phyloP scores from a whole-genome alignment of 129 eudicot genomes.

The Artemisia annua region DNA sequence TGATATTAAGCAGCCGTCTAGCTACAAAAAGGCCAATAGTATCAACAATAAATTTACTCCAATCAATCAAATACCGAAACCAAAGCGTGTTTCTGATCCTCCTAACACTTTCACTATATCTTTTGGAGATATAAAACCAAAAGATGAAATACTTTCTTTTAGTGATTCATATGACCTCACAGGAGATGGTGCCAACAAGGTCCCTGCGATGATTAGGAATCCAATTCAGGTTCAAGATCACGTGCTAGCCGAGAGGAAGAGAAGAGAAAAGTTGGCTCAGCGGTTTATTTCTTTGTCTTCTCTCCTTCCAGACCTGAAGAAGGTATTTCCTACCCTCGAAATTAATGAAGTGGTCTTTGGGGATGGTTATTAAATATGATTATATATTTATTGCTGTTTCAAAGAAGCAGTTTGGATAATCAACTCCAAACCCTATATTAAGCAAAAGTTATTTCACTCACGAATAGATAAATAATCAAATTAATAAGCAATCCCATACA shows the following conservation, averaged over 20 bases:
- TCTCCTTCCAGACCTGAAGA: too few species aligned
- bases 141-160: neutral
- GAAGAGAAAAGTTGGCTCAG: too few species aligned
- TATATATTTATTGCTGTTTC: too few species aligned
- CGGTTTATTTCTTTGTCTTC: too few species aligned
- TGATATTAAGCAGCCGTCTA: neutral
- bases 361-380: too few species aligned
- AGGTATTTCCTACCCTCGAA: too few species aligned
- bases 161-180: constrained; percentile 3
- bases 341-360: too few species aligned
- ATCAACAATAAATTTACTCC: neutral
- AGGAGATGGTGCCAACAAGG: neutral
- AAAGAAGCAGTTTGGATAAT: too few species aligned
- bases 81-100: neutral
- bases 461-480: too few species aligned
- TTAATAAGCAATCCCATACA: too few species aligned
- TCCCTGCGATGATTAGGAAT: constrained; percentile 15
- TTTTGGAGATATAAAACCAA: constrained; percentile 14
- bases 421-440: too few species aligned
- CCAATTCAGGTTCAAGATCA: constrained; percentile 45
- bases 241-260: constrained; percentile 44
- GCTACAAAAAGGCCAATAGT: neutral
- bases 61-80: neutral
- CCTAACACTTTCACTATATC: constrained; percentile 20
- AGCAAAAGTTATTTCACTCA: too few species aligned